Evolutionary conservation across 1,284 basidiomycete genomes (phyloP).

Genomic region (Clitocybe nebularis): DNA sequence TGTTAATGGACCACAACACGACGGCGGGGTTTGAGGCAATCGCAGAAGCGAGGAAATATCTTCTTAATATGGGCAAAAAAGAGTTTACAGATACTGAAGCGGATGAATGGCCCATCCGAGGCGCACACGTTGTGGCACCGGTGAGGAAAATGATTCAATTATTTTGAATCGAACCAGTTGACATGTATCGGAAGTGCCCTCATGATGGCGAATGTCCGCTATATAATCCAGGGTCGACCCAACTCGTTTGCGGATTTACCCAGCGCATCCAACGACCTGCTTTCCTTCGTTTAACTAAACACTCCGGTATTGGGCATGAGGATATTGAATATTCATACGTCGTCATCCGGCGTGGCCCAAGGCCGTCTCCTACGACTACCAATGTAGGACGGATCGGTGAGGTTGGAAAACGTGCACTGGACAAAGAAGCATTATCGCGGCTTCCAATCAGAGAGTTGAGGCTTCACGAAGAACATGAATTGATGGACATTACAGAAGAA

Average conservation of each 20-base stretch:
- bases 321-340: slow-evolving; percentile 90
- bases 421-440: slow-evolving; percentile 32
- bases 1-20: slow-evolving; percentile 86
- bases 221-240: slow-evolving; percentile 44
- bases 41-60: slow-evolving; percentile 76
- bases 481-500: slow-evolving; percentile 10
- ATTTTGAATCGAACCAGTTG: no score
- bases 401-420: slow-evolving; percentile 44
- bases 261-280: slow-evolving; percentile 85
- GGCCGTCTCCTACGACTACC: slow-evolving; percentile 45
- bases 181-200: slow-evolving; percentile 75
- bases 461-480: slow-evolving; percentile 38
- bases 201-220: slow-evolving; percentile 88
- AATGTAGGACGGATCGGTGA: slow-evolving; percentile 65
- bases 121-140: slow-evolving; percentile 81
- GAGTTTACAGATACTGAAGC: slow-evolving; percentile 47
- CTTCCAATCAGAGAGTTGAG: slow-evolving; percentile 37
- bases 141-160: slow-evolving; percentile 41
- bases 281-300: slow-evolving; percentile 86
- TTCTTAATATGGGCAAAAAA: slow-evolving; percentile 66
- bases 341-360: slow-evolving; percentile 75
- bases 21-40: slow-evolving; percentile 77
- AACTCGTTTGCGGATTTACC: slow-evolving; percentile 76
- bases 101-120: slow-evolving; percentile 35
- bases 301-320: slow-evolving; percentile 80